Conservation (phyloP, 108 stramenopile species). For the Cylindrotheca fusiformis region DNA sequence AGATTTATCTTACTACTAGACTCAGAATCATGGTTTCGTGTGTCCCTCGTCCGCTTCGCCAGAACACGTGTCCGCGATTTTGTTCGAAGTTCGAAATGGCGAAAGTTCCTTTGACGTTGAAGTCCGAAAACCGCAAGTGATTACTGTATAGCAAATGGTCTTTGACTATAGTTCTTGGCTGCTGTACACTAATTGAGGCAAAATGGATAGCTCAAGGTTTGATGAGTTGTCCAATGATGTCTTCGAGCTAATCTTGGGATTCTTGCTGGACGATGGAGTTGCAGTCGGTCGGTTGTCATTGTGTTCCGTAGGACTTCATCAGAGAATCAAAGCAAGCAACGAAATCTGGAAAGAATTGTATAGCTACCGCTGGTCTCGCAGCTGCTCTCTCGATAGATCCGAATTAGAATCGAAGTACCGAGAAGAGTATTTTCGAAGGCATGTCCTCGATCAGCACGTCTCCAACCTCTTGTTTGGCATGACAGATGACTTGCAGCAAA, state of each 20-base stretch:
- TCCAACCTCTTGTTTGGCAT: slow-evolving; percentile 7
- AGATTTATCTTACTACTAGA: no score
- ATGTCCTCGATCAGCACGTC: neutral
- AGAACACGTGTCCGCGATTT: no score
- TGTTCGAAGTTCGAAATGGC: no score
- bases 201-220: no score
- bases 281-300: slow-evolving; percentile 16
- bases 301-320: slow-evolving; percentile 13
- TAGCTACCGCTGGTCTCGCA: slow-evolving; percentile 7
- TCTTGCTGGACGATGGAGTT: slow-evolving; percentile 21
- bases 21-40: no score
- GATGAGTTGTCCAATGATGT: slow-evolving; percentile 13
- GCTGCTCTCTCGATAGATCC: neutral
- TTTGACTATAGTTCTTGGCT: no score
- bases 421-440: slow-evolving; percentile 5
- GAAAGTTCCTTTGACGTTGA: no score
- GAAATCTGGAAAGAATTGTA: slow-evolving; percentile 18
- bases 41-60: no score
- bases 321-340: slow-evolving; percentile 4
- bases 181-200: no score
- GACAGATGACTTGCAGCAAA: slow-evolving; percentile 7
- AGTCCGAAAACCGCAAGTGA: no score
- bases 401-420: slow-evolving; percentile 3
- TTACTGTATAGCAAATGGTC: no score
- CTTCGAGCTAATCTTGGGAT: slow-evolving; percentile 6